Conservation (phyloP, 2,329 filamentous ascomycete genomes). For the Curvularia sp. region DNA sequence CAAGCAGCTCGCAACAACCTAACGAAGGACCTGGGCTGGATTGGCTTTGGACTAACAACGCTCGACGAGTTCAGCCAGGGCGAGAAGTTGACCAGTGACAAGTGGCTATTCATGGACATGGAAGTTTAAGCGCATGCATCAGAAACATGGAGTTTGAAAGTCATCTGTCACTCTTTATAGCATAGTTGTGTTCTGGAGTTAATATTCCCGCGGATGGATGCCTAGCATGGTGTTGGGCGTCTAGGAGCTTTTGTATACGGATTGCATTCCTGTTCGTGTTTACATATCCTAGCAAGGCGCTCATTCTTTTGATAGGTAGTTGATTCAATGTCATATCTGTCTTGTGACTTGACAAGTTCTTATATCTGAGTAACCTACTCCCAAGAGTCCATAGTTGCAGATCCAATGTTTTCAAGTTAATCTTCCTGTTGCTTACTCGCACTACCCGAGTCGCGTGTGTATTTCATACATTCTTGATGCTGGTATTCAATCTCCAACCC, state of each 20-base stretch:
- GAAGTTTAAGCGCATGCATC: constrained; percentile 65
- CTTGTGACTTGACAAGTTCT: not conserved
- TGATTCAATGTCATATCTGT: constrained; percentile 7
- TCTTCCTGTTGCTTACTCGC: not conserved
- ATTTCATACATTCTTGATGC: not conserved
- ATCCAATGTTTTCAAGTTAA: not conserved
- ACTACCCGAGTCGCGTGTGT: not conserved
- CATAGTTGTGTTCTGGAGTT: not conserved
- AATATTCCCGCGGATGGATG: not conserved
- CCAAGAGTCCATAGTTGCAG: not conserved
- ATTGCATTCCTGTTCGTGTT: constrained; percentile 4
- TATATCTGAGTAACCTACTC: too few relatives aligned
- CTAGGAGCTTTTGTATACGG: constrained; percentile 1
- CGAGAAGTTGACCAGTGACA: constrained; percentile 69
- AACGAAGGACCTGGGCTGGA: constrained; percentile 88
- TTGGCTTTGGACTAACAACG: constrained; percentile 84
- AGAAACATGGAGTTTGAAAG: not conserved
- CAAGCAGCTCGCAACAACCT: constrained; percentile 69
- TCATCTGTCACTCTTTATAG: constrained; percentile 8
- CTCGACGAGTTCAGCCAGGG: constrained; percentile 75
- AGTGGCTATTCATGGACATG: constrained; percentile 89
- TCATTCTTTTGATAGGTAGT: not conserved
- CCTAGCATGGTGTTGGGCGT: constrained; percentile 13
- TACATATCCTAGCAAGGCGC: constrained; percentile 9
- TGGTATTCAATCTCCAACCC: not conserved